Evolutionary conservation across 2,329 filamentous ascomycete genomes (phyloP), one percentile per base, ranked within the genome.

Genomic region (Paraphoma sp.): DNA sequence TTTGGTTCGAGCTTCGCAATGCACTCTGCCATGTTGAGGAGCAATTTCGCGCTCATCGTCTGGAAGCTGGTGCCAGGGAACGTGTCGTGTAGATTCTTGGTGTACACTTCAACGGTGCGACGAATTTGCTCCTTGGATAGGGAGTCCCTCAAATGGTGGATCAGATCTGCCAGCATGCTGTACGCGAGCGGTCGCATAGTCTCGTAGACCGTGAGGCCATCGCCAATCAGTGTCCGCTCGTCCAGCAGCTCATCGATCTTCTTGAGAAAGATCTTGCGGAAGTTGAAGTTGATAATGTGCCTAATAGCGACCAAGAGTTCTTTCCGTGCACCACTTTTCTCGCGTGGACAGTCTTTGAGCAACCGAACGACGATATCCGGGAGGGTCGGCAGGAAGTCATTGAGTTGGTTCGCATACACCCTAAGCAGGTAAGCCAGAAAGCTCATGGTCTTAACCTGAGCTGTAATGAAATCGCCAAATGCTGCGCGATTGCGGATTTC

Each of bases 231-330:
- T 0, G 93, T 98, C 67, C 92, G 86, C 80, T 98, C 93, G 64
- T 99, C 95, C 45, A 99, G 81, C 36, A 99, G 83, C 73, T 97
- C 93, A 65, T 98, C 93, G 64, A 99, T 97, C 76, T 96, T 96
- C 38, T 88, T 88, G 28, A 98, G 80, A 72, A 99, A 99, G 51
- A 98, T 96, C 72, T 93, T 94, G 54, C 95, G 84, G 68, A 97
- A 98, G 73, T 98, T 98, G 79, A 98, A 98, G 78, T 98, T 99
- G 77, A 99, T 97, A 67, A 99, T 97, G 72, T 99, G 96, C 18
- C 96, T 87, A 56, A 99, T 97, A 0, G 95, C 96, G 50, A 99
- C 95, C 43, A 99, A 81, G 17, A 99, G 83, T 76, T 99, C 95
- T 75, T 99, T 99, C 16, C 96, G 86, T 1, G 94, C 92, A 2